Evolutionary conservation across 805 yeast species (phyloP).

Genomic region (Cyberlindnera sargentensis): DNA sequence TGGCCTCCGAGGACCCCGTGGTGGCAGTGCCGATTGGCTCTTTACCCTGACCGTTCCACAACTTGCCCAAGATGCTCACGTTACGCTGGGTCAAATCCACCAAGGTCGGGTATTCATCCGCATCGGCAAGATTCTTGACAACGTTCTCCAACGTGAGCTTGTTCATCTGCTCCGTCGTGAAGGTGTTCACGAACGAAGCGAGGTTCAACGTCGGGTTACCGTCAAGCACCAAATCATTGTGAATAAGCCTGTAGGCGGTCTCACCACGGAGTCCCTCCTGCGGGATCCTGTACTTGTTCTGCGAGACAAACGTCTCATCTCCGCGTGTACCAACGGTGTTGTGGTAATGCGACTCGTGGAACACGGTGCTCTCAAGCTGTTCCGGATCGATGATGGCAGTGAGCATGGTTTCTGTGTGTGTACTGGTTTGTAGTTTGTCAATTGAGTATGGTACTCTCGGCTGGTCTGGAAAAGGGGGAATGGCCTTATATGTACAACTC

Average conservation of each 20-base stretch:
- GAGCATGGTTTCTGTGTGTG: conserved; percentile 7
- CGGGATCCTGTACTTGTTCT: conserved; percentile 53
- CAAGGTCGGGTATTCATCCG: conserved; percentile 87
- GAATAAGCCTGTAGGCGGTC: conserved; percentile 54
- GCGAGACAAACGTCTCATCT: conserved; percentile 15
- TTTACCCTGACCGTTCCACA: conserved; percentile 67
- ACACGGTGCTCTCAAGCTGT: conserved; percentile 25
- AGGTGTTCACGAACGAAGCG: conserved; percentile 87
- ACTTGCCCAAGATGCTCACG: conserved; percentile 65
- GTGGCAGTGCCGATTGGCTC: conserved; percentile 80
- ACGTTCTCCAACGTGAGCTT: conserved; percentile 61
- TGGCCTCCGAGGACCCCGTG: conserved; percentile 91
- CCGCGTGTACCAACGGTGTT: conserved; percentile 5
- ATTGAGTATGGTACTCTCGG: too few relatives aligned
- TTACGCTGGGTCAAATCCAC: conserved; percentile 77
- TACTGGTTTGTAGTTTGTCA: neutral
- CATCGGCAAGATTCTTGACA: conserved; percentile 85
- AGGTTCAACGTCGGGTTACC: conserved; percentile 79
- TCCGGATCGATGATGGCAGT: conserved; percentile 26
- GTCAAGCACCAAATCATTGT: conserved; percentile 71
- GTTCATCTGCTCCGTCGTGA: conserved; percentile 44
- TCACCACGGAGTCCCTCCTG: conserved; percentile 43
- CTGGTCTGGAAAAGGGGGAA: too few relatives aligned
- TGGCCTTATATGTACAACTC: too few relatives aligned
- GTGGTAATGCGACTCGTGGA: conserved; percentile 22